Conservation (phyloP, 139 green algal genomes). For the Coelastrella sp. region DNA sequence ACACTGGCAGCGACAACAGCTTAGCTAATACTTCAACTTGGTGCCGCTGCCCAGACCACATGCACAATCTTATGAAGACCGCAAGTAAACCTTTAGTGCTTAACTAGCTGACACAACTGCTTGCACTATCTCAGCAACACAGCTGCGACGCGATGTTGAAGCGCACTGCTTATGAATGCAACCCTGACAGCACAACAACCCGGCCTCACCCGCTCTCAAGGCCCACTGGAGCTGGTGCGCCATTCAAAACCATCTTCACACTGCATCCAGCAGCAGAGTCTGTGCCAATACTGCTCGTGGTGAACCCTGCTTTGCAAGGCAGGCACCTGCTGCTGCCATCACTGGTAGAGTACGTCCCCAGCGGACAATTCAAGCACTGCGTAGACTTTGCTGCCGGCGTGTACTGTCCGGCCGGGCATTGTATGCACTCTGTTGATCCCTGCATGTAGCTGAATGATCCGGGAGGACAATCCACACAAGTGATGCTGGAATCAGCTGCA, state of each 20-base stretch:
- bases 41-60: too few species aligned
- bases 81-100: too few species aligned
- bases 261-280: conserved; percentile 18
- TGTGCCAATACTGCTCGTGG: conserved; percentile 11
- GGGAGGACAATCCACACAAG: conserved; percentile 44
- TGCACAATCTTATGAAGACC: too few species aligned
- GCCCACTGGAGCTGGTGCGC: conserved; percentile 14
- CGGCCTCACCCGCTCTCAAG: background rate
- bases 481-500: conserved; percentile 25
- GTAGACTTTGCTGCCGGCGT: background rate
- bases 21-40: too few species aligned
- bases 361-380: conserved; percentile 31
- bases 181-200: background rate
- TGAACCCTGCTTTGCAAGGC: conserved; percentile 41
- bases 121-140: background rate
- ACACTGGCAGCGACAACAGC: too few species aligned
- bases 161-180: background rate
- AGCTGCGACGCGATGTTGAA: background rate
- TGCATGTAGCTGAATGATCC: conserved; percentile 40
- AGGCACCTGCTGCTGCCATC: conserved; percentile 41
- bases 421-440: conserved; percentile 37
- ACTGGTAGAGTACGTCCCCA: conserved; percentile 37
- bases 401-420: conserved; percentile 39
- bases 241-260: conserved; percentile 34
- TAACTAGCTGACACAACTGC: too few species aligned